Base-by-base conservation (phyloP, 140 eudicot genomes). In the Senecio squalidus region DNA sequence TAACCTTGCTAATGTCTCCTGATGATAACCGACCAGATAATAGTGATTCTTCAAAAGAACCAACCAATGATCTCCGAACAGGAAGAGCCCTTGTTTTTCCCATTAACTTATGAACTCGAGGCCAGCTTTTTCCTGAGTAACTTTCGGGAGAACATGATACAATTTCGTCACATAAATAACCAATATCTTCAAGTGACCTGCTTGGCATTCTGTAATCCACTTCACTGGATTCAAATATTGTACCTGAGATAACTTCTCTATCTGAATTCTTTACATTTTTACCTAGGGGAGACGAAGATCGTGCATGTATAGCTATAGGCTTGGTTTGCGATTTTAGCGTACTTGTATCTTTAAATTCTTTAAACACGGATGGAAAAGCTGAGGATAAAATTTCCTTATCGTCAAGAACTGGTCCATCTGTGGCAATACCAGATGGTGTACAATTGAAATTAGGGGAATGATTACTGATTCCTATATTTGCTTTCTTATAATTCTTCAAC, bases 21-120 rank as follows among this genome's bases (percentile, higher is more conserved):
- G 69, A 74, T 40, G 93, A 57, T 10, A 91, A 79, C 13, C 88
- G 80, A 41, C 98, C 98, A 54, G 98, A 91, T 74, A 91, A 62
- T 54, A 91, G 80, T 47, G 94, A 91, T 71, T 91, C 98, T 84
- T 91, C 98, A 73, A 91, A 91, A 16, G 98, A 91, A 25, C 98
- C 98, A 38, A 91, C 88, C 72, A 91, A 70, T 17, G 98, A 81
- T 77, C 91, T 83, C 69, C 96, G 78, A 69, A 86, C 90, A 43
- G 94, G 71, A 51, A 74, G 73, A 50, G 72, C 82, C 60, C 80
- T 78, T 26, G 66, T 65, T 61, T 48, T 82, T 44, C 78, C 76
- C 20, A 55, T 55, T 17, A 62, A 21, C 55, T 55, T 76, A 50
- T 11, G 53, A 20, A 60, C 45, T 58, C 58, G 45, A 38, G 94